Percentiles rank a stretch among this genome's conserved stretches.
These are phyloP conservation scores for Jatropha podagrica DNA, from an alignment of 441 rosid species.

Conservation along the genomic window DNA sequence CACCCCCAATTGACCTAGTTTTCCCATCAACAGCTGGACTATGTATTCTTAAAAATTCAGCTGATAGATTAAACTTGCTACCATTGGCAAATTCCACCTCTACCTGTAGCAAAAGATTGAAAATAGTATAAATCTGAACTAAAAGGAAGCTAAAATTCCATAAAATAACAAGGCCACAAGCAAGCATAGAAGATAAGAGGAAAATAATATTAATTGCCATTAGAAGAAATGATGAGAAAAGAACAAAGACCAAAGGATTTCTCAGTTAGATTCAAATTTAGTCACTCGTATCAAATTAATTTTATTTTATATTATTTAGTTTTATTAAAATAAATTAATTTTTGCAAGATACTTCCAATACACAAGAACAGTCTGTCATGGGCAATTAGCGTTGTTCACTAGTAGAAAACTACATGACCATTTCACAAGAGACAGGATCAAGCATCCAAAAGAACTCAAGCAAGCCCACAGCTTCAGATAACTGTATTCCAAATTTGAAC, in stretches of 20 bases:
- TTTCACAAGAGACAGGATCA: background rate
- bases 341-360: background rate
- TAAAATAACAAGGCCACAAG: background rate
- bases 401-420: background rate
- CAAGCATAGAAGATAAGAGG: background rate
- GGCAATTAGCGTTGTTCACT: background rate
- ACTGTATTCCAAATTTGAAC: background rate
- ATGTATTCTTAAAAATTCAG: conserved; percentile 73
- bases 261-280: conserved; percentile 3
- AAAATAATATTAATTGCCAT: background rate
- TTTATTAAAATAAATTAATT: background rate
- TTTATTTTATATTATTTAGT: background rate
- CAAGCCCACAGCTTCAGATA: background rate
- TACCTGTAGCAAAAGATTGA: conserved; percentile 43
- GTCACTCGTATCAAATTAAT: background rate
- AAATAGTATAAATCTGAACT: background rate
- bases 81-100: conserved; percentile 82
- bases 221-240: background rate
- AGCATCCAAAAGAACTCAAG: background rate
- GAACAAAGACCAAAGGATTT: background rate
- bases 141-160: background rate
- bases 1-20: conserved; percentile 77
- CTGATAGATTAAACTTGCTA: conserved; percentile 57
- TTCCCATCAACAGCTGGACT: conserved; percentile 98
- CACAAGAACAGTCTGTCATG: background rate